Base-by-base conservation (phyloP, 306 rosid genomes). In the Spatholobus suberectus region DNA sequence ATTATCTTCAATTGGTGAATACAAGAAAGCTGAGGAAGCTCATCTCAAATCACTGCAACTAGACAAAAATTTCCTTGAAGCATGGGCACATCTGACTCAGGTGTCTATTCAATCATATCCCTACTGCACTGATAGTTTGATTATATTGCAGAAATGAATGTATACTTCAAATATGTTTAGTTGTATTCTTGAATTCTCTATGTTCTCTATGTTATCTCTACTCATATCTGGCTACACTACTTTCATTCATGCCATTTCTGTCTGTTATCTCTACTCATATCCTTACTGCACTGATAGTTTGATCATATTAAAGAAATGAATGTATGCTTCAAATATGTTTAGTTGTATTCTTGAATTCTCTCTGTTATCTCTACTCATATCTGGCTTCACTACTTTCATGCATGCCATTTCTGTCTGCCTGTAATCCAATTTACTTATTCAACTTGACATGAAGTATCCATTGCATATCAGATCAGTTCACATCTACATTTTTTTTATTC, bases 71-170 rank as follows among this genome's bases (percentile, higher is more conserved):
- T 94, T 94, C 70, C 96, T 94, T 5, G 98, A 94, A 87, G 97
- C 96, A 74, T 91, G 97, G 98, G 90, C 90, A 70, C 96, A 94
- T 86, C 90, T 92, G 85, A 86, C 92, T 76, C 97, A 94, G 98
- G 98, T 94, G 86, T 73, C 61, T 77, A 27, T 78, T 67, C 63
- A 44, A 14, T 51, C n/a, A 0, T 35, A 38, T 6, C 65, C 40
- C 24, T 55, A 20, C 7, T 57, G 73, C 26, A 17, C 26, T 57
- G 34, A 26, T 65, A 54, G 73, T 5, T 44, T 44, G 44, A 29
- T 46, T 47, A 57, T 58, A 38, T 79, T 35, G 38, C 13, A 75
- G 43, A 55, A 55, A 66, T 62, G 32, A 35, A 21, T 38, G 3
- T 43, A 32, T 63, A 26, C 59, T 71, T 81, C 52, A 70, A 81